Evolutionary conservation across 73 alveolate species (phyloP), one percentile per base, ranked within the genome.

Genomic region (Symbiodinium natans): DNA sequence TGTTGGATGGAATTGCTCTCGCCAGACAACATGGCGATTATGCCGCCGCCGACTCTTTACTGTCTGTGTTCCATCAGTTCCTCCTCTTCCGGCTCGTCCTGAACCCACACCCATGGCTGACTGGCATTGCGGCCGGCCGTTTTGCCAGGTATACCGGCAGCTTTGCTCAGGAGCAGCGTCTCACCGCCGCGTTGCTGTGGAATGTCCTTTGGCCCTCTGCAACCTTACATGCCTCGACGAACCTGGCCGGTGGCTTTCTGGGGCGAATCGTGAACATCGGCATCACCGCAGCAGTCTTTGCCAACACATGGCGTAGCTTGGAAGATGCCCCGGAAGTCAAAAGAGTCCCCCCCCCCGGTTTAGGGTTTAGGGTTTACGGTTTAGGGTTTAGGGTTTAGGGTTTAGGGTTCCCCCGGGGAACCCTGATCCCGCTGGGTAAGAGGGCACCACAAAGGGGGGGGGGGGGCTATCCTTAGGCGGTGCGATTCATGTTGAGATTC

Each of bases 121-220:
- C 56, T 34, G 93, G 93, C 38, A 85, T 54, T 17, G 82, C 54
- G 40, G 93, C 93, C n/a, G 93, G 93, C 54, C 93, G 93, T 40
- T 85, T 85, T n/a, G 82, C 93, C 11, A 9, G 46, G 93, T 25
- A 6, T 29, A 19, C 42, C 11, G 3, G 80, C 54, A 9, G 46
- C 0, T 19, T 29, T 7, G 2, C 34, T 27, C 46, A 34, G 56
- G 11, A 29, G 13, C 25, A 17, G 54, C 63, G 46, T 0, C 21
- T 82, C 38, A 2, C 54, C 13, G 29, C 68, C 36, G 38, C 43
- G 82, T 43, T 21, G 56, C 56, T 85, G 52, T 85, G 82, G 82
- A 33, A 27, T 4, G 82, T 85, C 48, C 29, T 43, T 8, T 85
- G 93, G 93, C 93, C 93, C 3, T 46, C 82, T 46, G 68, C 82